Evolutionary conservation across 352 stramenopile genomes (phyloP).

Genomic region (Globisporangium canariense): DNA sequence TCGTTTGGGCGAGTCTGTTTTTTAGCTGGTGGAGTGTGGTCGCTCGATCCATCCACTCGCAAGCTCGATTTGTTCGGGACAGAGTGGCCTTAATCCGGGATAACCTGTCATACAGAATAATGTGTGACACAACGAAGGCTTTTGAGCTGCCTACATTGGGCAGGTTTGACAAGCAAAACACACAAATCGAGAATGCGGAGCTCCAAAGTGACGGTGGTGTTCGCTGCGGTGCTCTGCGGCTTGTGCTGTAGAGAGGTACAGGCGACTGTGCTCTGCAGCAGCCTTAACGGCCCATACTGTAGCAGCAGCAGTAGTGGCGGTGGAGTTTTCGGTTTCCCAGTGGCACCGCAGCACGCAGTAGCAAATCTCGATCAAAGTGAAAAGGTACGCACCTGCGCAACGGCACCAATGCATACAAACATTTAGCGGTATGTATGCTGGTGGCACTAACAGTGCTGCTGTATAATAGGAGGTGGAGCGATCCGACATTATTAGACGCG

Average conservation of each 20-base stretch:
- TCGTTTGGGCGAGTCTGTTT: conserved; percentile 7
- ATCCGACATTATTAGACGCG: conserved; percentile 31
- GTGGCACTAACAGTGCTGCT: neutral
- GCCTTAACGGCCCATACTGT: conserved; percentile 70
- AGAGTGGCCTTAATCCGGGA: neutral
- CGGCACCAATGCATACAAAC: neutral
- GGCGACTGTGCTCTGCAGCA: conserved; percentile 39
- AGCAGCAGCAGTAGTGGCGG: conserved; percentile 21
- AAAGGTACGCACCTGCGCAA: conserved; percentile 21
- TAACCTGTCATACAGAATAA: neutral
- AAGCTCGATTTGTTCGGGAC: conserved; percentile 2
- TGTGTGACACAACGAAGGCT: neutral
- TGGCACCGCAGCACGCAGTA: conserved; percentile 33
- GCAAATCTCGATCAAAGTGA: conserved; percentile 41
- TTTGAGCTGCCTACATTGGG: neutral
- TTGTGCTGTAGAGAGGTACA: neutral
- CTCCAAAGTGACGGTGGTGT: conserved; percentile 6
- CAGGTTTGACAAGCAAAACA: conserved; percentile 9
- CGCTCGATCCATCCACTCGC: conserved; percentile 12
- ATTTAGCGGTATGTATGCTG: neutral
- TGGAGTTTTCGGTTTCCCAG: conserved; percentile 21
- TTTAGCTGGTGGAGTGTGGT: conserved; percentile 2
- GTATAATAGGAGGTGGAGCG: conserved; percentile 21
- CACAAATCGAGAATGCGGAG: conserved; percentile 4
- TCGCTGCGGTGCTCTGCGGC: conserved; percentile 7